A percentile compares a stretch with the other conserved stretches of the same genome.
phyloP scores from a whole-genome alignment of 192 early-diverging fungal genomes.

The Coemansia sp. region DNA sequence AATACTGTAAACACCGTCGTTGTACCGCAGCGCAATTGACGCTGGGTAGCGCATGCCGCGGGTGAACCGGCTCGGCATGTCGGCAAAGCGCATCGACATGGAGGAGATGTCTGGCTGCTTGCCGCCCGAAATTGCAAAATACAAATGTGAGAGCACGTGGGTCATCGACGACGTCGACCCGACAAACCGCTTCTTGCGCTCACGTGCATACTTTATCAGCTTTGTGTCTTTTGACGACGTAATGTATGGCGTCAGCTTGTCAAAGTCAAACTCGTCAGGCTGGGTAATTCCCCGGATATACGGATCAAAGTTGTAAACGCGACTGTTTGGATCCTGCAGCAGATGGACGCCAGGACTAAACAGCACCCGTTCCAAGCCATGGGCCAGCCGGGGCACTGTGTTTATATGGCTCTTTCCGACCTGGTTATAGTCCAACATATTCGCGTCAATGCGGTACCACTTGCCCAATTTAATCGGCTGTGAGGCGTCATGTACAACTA shows the following conservation, averaged over 20 bases:
- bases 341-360: conserved; percentile 78
- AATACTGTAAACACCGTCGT: conserved; percentile 74
- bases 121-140: conserved; percentile 68
- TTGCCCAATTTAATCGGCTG: conserved; percentile 39
- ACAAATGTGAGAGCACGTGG: conserved; percentile 70
- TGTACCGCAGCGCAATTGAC: conserved; percentile 68
- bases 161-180: conserved; percentile 93
- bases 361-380: conserved; percentile 50
- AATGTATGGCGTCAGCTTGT: conserved; percentile 74
- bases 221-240: conserved; percentile 74
- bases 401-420: conserved; percentile 37
- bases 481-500: conserved; percentile 37
- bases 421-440: conserved; percentile 9
- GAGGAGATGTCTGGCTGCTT: conserved; percentile 59
- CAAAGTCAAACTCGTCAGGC: conserved; percentile 78
- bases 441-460: conserved; percentile 43
- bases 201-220: conserved; percentile 56
- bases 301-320: conserved; percentile 78
- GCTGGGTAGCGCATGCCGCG: conserved; percentile 65
- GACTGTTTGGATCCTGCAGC: conserved; percentile 73
- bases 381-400: conserved; percentile 46
- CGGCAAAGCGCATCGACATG: conserved; percentile 65
- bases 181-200: conserved; percentile 60
- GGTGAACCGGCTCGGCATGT: conserved; percentile 66
- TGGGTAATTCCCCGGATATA: conserved; percentile 78